Evolutionary conservation across 208 protist species (phyloP).

Genomic region (Crithidia mellificae): DNA sequence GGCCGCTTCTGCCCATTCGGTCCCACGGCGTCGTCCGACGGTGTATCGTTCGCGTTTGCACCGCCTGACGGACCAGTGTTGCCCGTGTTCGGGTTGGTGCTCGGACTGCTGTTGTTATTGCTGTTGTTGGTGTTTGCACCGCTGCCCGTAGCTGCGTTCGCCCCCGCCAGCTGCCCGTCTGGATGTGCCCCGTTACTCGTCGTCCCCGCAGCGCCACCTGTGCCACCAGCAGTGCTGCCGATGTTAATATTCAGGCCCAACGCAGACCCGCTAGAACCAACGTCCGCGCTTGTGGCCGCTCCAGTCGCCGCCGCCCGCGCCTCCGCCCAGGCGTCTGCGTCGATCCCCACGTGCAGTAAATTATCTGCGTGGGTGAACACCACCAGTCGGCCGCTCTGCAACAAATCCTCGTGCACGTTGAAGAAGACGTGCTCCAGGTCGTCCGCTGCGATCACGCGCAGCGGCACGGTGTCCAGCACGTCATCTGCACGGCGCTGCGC

Average conservation of each 20-base stretch:
- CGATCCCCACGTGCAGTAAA: slow-evolving; percentile 35
- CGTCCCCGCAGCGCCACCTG: no score
- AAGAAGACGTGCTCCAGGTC: slow-evolving; percentile 49
- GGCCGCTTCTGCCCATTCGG: slow-evolving; percentile 9
- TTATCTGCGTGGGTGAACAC: slow-evolving; percentile 55
- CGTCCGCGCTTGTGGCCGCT: not conserved
- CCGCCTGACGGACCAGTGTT: no score
- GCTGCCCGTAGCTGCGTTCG: no score
- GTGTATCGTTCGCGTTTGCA: not conserved
- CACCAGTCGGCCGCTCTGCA: slow-evolving; percentile 39
- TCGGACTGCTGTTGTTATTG: not conserved
- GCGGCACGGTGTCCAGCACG: slow-evolving; percentile 42
- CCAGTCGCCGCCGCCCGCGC: slow-evolving; percentile 9
- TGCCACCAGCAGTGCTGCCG: not conserved
- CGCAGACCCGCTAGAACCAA: not conserved
- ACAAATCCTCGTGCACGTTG: slow-evolving; percentile 55
- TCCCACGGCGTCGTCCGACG: not conserved
- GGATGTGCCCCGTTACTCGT: no score
- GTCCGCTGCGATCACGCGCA: slow-evolving; percentile 36
- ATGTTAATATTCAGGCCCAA: no score
- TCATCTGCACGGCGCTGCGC: slow-evolving; percentile 24
- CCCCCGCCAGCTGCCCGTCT: not conserved
- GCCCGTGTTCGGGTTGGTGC: no score
- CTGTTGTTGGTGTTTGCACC: not conserved
- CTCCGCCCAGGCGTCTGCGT: slow-evolving; percentile 25